These are phyloP conservation scores for Pyronema omphalodes DNA, from an alignment of 495 filamentous ascomycete genomes.

Conservation along the genomic window DNA sequence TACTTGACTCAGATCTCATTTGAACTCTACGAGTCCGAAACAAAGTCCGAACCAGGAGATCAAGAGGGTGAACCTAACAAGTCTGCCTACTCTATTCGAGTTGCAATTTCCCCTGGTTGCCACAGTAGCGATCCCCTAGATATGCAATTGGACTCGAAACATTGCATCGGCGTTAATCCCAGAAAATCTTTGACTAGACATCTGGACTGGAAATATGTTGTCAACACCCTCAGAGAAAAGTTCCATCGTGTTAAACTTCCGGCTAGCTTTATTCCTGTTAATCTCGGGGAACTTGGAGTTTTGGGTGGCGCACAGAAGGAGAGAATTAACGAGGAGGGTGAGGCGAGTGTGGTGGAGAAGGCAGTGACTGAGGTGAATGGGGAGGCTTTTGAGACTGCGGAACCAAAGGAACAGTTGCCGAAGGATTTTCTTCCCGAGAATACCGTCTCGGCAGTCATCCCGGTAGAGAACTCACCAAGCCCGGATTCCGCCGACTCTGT, in stretches of 20 bases:
- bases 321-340: constrained; percentile 6
- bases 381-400: too few species aligned
- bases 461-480: too few species aligned
- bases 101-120: constrained; percentile 87
- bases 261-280: constrained; percentile 80
- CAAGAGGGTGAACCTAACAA: constrained; percentile 35
- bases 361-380: too few species aligned
- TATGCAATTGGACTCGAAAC: constrained; percentile 84
- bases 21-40: constrained; percentile 82
- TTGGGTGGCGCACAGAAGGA: not conserved
- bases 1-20: constrained; percentile 97
- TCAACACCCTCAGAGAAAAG: constrained; percentile 81
- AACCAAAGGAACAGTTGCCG: too few species aligned
- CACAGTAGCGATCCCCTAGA: constrained; percentile 91
- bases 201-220: constrained; percentile 82
- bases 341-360: not conserved
- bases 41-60: constrained; percentile 23
- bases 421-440: too few species aligned
- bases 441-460: too few species aligned
- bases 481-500: too few species aligned
- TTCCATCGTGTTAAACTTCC: constrained; percentile 93
- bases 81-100: constrained; percentile 86
- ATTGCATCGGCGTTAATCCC: constrained; percentile 83
- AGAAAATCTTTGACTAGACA: constrained; percentile 80
- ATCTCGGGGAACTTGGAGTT: constrained; percentile 33